These are phyloP conservation scores for Syzygium jambos DNA, from an alignment of 345 rosid genomes.

Conservation along the genomic window DNA sequence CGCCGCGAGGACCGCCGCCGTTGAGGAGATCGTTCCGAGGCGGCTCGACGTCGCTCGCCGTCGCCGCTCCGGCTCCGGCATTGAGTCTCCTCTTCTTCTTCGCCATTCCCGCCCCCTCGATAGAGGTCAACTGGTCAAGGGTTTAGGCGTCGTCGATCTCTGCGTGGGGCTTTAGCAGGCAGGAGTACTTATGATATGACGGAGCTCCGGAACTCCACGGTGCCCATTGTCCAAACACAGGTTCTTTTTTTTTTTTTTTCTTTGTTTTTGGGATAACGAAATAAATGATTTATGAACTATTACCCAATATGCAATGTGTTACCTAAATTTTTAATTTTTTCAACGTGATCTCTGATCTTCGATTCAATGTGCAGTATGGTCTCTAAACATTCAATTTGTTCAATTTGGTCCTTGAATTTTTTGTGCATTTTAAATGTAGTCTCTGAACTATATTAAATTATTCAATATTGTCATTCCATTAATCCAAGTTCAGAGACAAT, in stretches of 20 bases:
- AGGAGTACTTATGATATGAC: not conserved
- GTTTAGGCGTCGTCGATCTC: not conserved
- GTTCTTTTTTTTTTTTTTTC: too few species aligned
- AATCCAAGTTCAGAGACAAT: too few species aligned
- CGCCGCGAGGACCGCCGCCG: constrained; percentile 14
- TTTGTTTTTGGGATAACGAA: not conserved
- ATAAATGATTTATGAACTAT: not conserved
- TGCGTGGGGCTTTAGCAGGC: not conserved
- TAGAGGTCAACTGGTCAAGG: not conserved
- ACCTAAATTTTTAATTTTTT: too few species aligned
- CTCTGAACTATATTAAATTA: too few species aligned
- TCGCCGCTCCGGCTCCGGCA: constrained; percentile 6
- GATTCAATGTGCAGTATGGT: too few species aligned
- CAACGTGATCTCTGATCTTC: too few species aligned
- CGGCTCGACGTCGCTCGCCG: not conserved
- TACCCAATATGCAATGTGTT: too few species aligned
- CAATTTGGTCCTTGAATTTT: too few species aligned
- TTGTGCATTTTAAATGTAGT: too few species aligned
- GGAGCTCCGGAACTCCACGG: not conserved
- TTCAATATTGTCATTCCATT: too few species aligned
- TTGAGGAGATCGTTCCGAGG: constrained; percentile 8
- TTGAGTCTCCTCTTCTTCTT: constrained; percentile 37
- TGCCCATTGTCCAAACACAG: not conserved
- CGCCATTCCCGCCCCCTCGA: constrained; percentile 26
- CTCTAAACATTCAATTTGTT: too few species aligned